Percentiles rank a stretch among this genome's conserved stretches.
phyloP scores from a whole-genome alignment of 2,329 filamentous ascomycete genomes.

The Cladophialophora immunda region DNA sequence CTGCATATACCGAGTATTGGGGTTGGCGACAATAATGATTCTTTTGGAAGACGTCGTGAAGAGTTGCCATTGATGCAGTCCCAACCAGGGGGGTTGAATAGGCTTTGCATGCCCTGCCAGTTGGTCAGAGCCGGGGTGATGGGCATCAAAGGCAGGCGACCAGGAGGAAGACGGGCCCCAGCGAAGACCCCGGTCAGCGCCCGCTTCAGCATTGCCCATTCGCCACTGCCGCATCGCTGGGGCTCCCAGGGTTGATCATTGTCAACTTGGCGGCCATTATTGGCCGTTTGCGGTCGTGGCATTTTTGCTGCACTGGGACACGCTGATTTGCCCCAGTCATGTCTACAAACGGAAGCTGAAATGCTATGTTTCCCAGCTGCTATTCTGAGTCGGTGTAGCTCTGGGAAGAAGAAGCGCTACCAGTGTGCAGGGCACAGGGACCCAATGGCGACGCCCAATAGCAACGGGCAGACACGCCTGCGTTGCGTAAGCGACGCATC shows the following conservation, averaged over 20 bases:
- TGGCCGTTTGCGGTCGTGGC: constrained; percentile 1
- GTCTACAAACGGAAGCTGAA: constrained; percentile 17
- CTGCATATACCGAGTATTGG: not conserved
- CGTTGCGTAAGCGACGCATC: constrained; percentile 26
- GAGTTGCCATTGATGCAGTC: constrained; percentile 14
- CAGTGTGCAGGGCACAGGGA: not conserved
- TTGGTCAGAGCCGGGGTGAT: not conserved
- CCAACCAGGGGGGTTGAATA: constrained; percentile 7
- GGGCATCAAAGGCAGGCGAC: constrained; percentile 4
- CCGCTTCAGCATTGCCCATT: not conserved
- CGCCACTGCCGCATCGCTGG: not conserved
- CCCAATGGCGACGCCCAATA: constrained; percentile 9
- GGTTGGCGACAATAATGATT: too few species aligned
- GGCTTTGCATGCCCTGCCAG: constrained; percentile 14
- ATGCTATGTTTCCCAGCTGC: constrained; percentile 17
- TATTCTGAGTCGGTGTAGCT: constrained; percentile 24
- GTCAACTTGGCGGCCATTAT: not conserved
- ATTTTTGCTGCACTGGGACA: not conserved
- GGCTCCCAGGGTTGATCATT: constrained; percentile 6
- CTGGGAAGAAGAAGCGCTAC: constrained; percentile 1
- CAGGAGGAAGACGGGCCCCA: not conserved
- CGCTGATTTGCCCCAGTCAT: constrained; percentile 23
- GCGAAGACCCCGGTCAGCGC: not conserved
- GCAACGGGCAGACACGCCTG: not conserved
- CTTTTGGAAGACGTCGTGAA: constrained; percentile 15